Evolutionary conservation across 176 grass and related monocot genomes (phyloP), one percentile per base, ranked within the genome.

Genomic region (Cenchrus purpureus): DNA sequence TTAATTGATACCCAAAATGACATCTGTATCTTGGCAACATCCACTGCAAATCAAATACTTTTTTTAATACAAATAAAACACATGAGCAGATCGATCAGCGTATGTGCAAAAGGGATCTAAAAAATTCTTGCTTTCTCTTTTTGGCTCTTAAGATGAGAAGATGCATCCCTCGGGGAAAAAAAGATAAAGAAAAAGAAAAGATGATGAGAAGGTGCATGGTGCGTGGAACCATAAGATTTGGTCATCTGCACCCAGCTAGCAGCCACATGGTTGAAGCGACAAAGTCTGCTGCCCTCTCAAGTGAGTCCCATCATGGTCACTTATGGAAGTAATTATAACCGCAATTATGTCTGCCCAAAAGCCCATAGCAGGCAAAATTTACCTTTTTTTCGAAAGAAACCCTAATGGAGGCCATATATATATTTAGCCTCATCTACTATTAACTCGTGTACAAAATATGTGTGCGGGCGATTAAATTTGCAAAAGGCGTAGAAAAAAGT

Each of bases 231-330:
- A 28, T 37, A 11, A 78, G 59, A 78, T 89, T 75, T 73, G 43
- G 4, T 37, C 73, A 46, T 58, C 68, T 45, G 80, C 80, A 28
- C n/a, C 89, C 68, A 87, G 16, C 76, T 83, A 73, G 68, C 80
- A 50, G 67, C 77, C 84, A 87, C 84, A 83, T 83, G 68, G 52
- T 63, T 12, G 12, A 43, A 56, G 56, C 44, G 43, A 88, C 67
- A 73, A 61, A 71, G 68, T 68, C 73, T 82, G 86, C 79, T 68
- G 71, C 83, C 1, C 43, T 52, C 59, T 83, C 68, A 76, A 90
- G 80, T 71, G 75, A 87, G 84, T 86, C 45, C 68, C 74, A 81
- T 92, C 67, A 92, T 89, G 68, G 48, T 29, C 87, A 86, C 70
- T 86, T 62, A 89, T 80, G 69, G 58, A 66, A 15, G 83, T 88